Conservation (phyloP, 148 eudicot species). For the Silene latifolia region DNA sequence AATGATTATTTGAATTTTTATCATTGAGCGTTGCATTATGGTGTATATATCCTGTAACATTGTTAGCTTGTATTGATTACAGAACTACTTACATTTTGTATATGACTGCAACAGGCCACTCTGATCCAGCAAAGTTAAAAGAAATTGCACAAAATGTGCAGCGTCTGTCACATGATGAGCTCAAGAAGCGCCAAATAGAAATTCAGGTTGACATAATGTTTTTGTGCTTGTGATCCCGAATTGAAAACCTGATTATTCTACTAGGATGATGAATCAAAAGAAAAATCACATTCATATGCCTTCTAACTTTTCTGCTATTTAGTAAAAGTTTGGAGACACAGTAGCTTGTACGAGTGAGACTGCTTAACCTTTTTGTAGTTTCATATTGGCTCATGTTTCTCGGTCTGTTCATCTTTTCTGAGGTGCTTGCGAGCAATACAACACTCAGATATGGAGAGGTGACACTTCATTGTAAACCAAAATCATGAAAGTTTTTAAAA, state of each 20-base stretch:
- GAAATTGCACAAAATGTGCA: conserved; percentile 55
- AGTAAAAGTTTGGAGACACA: neutral
- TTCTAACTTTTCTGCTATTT: neutral
- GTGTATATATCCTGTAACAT: neutral
- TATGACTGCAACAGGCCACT: conserved; percentile 55
- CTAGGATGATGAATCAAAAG: neutral
- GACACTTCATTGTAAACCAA: neutral
- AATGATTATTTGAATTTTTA: neutral
- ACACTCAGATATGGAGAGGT: neutral
- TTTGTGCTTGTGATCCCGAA: neutral
- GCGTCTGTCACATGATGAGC: conserved; percentile 58
- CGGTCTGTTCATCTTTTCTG: no score
- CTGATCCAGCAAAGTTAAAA: conserved; percentile 80
- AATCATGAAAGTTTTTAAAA: neutral
- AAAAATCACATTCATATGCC: neutral
- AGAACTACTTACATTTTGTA: conserved; percentile 6
- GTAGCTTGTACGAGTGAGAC: no score
- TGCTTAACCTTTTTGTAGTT: neutral
- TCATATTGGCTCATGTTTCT: neutral
- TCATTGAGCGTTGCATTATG: neutral
- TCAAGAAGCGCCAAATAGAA: conserved; percentile 65
- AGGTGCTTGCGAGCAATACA: no score
- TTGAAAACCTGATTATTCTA: neutral
- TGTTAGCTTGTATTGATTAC: conserved; percentile 6
- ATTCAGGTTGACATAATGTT: conserved; percentile 46